phyloP scores from a whole-genome alignment of 1,284 basidiomycete species.

The Flammula alnicola region DNA sequence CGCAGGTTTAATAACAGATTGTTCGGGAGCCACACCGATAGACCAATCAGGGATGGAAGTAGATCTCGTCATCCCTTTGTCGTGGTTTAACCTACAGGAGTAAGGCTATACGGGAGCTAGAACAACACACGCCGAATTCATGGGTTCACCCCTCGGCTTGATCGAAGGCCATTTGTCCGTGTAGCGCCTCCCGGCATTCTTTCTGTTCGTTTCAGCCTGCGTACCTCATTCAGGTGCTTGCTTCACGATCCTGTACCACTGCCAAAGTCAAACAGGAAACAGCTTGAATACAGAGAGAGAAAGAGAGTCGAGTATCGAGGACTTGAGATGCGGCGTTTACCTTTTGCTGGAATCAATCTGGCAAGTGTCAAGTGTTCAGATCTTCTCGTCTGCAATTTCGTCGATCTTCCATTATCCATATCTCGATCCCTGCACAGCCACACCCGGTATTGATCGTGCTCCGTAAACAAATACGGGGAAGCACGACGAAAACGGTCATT shows the following conservation, averaged over 20 bases:
- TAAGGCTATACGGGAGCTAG: slow-evolving; percentile 34
- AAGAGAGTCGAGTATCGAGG: slow-evolving; percentile 22
- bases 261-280: slow-evolving; percentile 20
- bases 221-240: no score
- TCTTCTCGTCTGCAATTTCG: slow-evolving; percentile 18
- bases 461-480: slow-evolving; percentile 34
- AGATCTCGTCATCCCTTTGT: slow-evolving; percentile 33
- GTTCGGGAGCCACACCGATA: slow-evolving; percentile 34
- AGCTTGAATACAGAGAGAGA: slow-evolving; percentile 24
- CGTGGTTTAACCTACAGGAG: slow-evolving; percentile 37
- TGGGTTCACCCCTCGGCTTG: slow-evolving; percentile 29
- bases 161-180: slow-evolving; percentile 29
- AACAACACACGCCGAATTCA: slow-evolving; percentile 25
- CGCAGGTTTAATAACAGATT: slow-evolving; percentile 29
- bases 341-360: slow-evolving; percentile 35
- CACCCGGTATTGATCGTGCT: slow-evolving; percentile 34
- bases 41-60: slow-evolving; percentile 30
- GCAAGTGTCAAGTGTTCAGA: slow-evolving; percentile 19
- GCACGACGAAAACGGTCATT: slow-evolving; percentile 10
- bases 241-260: slow-evolving; percentile 11
- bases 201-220: slow-evolving; percentile 17
- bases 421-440: slow-evolving; percentile 30
- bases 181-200: slow-evolving; percentile 23
- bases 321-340: slow-evolving; percentile 38
- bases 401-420: slow-evolving; percentile 22